phyloP scores from a whole-genome alignment of 2,329 filamentous ascomycete species.

The Epichloe gansuensis region DNA sequence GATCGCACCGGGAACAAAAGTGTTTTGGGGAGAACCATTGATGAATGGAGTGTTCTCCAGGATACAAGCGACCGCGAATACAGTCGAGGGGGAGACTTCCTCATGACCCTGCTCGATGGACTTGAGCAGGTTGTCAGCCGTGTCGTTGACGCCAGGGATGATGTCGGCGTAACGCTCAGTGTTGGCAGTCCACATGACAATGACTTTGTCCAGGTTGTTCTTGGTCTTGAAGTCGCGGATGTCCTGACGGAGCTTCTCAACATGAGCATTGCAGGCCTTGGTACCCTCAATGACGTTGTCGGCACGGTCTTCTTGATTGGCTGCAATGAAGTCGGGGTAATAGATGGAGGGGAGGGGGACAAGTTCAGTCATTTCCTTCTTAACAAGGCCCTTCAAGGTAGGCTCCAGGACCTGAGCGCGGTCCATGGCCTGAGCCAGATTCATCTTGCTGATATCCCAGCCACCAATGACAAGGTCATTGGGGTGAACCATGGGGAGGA shows the following conservation, averaged over 20 bases:
- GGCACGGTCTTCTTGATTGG: conserved; percentile 93
- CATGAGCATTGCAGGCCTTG: conserved; percentile 76
- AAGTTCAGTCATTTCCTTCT: conserved; percentile 86
- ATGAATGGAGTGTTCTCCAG: conserved; percentile 87
- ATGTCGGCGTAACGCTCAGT: conserved; percentile 93
- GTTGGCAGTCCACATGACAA: conserved; percentile 98
- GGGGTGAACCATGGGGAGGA: conserved; percentile 93
- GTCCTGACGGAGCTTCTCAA: conserved; percentile 85
- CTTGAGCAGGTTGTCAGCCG: conserved; percentile 81
- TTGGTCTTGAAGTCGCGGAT: conserved; percentile 86
- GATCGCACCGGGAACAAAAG: conserved; percentile 87
- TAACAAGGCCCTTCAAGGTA: conserved; percentile 76
- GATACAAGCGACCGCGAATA: conserved; percentile 91
- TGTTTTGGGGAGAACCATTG: conserved; percentile 98
- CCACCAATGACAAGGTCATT: conserved; percentile 91
- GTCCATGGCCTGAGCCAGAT: conserved; percentile 86
- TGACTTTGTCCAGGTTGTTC: conserved; percentile 83
- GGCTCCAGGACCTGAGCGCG: conserved; percentile 90
- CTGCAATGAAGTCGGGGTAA: conserved; percentile 98
- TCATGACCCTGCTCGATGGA: conserved; percentile 76
- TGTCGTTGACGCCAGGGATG: conserved; percentile 83
- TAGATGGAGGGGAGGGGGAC: conserved; percentile 88
- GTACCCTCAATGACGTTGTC: conserved; percentile 77
- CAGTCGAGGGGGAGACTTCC: conserved; percentile 87
- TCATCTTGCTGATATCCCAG: conserved; percentile 92